Base-by-base conservation (phyloP, 225 moss, liverwort and hornwort genomes). In the Pseudoscleropodium purum region DNA sequence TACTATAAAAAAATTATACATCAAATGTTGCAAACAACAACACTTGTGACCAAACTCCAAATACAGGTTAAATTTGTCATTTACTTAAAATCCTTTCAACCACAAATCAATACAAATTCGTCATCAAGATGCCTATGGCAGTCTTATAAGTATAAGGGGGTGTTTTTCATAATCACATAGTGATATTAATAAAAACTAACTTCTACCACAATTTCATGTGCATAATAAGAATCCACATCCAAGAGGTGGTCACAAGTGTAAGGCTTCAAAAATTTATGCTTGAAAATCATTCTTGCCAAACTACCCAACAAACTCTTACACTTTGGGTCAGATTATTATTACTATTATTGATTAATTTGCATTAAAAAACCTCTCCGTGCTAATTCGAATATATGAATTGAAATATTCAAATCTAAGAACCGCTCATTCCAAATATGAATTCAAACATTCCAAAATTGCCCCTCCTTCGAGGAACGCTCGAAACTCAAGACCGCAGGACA, bases 211-310 rank as follows among this genome's bases (percentile, higher is more conserved):
- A 52, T 34, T 51, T 52, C 3, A 49, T 33, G 7, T 33, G 7
- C 0, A 5, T 2, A 49, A 49, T 31, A 19, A 33, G 12, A 49
- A 31, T 12, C 12, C 33, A 75, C 20, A 49, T 19, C 33, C 7
- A 31, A 33, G 3, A 75, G 4, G 4, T 34, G 8, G 5, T 0
- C 0, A 49, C 19, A 34, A 33, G 51, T 33, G 5, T 7, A 5
- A 76, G 20, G 7, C 20, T 51, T 11, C 7, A 13, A 76, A 15
- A 51, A 76, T 21, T 34, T 4, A 51, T 5, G 1, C 8, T 34
- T 5, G 2, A 75, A 75, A 30, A 18, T 17, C 10, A 17, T 43
- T 47, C 47, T 11, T 13, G 13, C 4, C 12, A 7, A 31, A 20
- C 12, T 31, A 33, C 18, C 18, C 31, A 31, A 31, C 11, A 31